phyloP scores from a whole-genome alignment of 1,284 basidiomycete species.

The Malassezia yamatoensis region DNA sequence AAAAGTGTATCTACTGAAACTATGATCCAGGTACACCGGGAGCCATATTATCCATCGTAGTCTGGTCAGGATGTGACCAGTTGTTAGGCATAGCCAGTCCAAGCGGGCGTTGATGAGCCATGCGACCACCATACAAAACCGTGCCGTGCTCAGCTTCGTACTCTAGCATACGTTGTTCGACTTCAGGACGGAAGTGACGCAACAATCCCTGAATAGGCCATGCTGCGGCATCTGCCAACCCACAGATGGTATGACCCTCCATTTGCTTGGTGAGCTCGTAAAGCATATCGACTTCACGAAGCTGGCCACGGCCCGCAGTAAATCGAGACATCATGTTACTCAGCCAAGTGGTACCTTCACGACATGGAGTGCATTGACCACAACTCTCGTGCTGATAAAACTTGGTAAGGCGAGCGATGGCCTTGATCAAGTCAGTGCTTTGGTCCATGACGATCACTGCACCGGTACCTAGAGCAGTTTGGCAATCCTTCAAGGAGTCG shows the following conservation, averaged over 20 bases:
- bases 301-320: constrained; percentile 75
- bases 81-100: constrained; percentile 70
- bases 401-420: constrained; percentile 77
- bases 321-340: constrained; percentile 51
- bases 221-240: constrained; percentile 89
- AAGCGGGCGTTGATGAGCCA: constrained; percentile 64
- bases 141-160: constrained; percentile 71
- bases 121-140: constrained; percentile 76
- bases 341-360: constrained; percentile 60
- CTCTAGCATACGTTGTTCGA: constrained; percentile 71
- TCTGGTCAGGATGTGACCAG: constrained; percentile 51
- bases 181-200: constrained; percentile 71
- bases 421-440: constrained; percentile 71
- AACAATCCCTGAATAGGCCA: constrained; percentile 95
- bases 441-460: constrained; percentile 99
- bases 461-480: constrained; percentile 88
- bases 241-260: constrained; percentile 77
- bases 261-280: constrained; percentile 63
- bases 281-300: constrained; percentile 87
- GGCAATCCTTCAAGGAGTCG: constrained; percentile 89
- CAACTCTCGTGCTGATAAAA: constrained; percentile 84
- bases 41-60: constrained; percentile 8
- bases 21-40: constrained; percentile 5
- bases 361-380: constrained; percentile 93
- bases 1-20: background rate